These are phyloP conservation scores for Amaranthus cruentus DNA, from an alignment of 148 eudicot species.

Conservation along the genomic window DNA sequence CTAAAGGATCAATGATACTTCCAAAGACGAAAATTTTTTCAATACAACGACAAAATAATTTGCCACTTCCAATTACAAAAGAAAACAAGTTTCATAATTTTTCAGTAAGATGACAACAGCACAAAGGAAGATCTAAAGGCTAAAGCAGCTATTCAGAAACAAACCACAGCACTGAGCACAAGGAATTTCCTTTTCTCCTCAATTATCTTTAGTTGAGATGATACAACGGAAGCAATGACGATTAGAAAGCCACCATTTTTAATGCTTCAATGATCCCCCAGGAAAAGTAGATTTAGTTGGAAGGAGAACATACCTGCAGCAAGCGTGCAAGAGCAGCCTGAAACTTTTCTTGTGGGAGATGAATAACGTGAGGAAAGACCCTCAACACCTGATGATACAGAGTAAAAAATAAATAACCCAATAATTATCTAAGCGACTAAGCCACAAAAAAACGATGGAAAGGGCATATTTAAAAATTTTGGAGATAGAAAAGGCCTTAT, in stretches of 20 bases:
- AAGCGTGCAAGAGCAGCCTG: slow-evolving; percentile 68
- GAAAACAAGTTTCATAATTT: background rate
- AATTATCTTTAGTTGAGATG: background rate
- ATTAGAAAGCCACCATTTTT: background rate
- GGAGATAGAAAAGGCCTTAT: background rate
- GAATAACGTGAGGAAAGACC: slow-evolving; percentile 68
- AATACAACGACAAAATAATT: background rate
- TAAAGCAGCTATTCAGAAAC: background rate
- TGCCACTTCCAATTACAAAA: background rate
- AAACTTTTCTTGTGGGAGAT: slow-evolving; percentile 74
- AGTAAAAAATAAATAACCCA: background rate
- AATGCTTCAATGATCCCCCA: background rate
- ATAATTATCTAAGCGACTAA: background rate
- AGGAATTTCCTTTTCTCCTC: background rate
- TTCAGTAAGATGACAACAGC: slow-evolving; percentile 2
- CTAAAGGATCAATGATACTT: background rate
- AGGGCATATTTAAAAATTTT: background rate
- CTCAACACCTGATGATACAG: slow-evolving; percentile 48
- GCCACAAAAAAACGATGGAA: background rate
- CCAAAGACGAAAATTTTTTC: background rate
- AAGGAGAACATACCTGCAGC: slow-evolving; percentile 49
- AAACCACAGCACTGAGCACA: background rate
- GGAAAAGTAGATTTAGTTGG: background rate
- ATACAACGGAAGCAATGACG: background rate
- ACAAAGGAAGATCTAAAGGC: background rate